Evolutionary conservation across 1,284 basidiomycete genomes (phyloP).

Genomic region (Coniferiporia weirii): DNA sequence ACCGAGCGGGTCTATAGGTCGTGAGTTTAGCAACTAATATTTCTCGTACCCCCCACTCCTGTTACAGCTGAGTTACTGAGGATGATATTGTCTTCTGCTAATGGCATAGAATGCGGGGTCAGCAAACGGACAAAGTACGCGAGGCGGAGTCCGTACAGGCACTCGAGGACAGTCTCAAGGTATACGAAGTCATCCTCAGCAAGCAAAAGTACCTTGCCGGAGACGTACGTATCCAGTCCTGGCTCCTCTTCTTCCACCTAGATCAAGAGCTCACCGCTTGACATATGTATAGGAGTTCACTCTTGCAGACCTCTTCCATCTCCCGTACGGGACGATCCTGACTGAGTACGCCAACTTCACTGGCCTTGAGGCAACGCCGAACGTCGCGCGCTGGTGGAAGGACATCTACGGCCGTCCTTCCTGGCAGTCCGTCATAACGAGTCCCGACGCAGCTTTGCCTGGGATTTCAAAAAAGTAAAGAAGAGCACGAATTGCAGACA

Average conservation of each 20-base stretch:
- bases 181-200: conserved; percentile 41
- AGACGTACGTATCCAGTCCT: conserved; percentile 26
- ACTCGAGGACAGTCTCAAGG: conserved; percentile 36
- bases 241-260: neutral
- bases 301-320: conserved; percentile 16
- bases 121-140: conserved; percentile 23
- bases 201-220: conserved; percentile 46
- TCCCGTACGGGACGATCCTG: conserved; percentile 7
- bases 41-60: no score
- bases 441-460: no score
- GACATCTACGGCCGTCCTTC: conserved; percentile 12
- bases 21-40: neutral
- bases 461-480: no score
- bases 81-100: no score
- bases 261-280: neutral
- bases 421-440: conserved; percentile 5
- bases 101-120: neutral
- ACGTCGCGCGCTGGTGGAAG: conserved; percentile 21
- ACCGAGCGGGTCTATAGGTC: conserved; percentile 30
- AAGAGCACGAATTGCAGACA: no score
- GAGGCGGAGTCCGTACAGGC: conserved; percentile 24
- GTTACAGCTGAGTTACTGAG: no score
- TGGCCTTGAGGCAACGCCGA: conserved; percentile 2
- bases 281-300: conserved; percentile 6
- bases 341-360: neutral